A percentile compares a stretch with the other conserved stretches of the same genome.
Conservation (phyloP, 2,329 filamentous ascomycete genomes). For the Trichothecium sympodiale region DNA sequence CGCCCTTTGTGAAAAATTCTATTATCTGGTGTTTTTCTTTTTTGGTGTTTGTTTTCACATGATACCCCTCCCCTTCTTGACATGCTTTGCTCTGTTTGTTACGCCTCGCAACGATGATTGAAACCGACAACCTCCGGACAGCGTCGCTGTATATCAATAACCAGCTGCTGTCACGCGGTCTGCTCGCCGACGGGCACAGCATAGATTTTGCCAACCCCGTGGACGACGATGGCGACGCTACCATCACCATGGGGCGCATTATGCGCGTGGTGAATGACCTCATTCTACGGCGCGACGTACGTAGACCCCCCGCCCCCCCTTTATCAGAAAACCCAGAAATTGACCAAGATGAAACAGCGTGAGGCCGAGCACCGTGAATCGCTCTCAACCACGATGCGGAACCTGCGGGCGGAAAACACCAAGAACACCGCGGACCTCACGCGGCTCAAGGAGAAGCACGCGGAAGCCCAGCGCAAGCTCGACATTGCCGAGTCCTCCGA, state of each 20-base stretch:
- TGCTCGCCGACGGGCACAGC: conserved; percentile 54
- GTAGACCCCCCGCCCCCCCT: conserved; percentile 4
- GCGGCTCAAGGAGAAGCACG: conserved; percentile 40
- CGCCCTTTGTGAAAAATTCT: too few species aligned
- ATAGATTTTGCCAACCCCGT: conserved; percentile 77
- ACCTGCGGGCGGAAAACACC: conserved; percentile 62
- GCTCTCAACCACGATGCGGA: conserved; percentile 66
- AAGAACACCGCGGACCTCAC: conserved; percentile 61
- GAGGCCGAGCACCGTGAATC: conserved; percentile 84
- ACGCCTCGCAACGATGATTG: conserved; percentile 31
- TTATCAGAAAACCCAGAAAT: not conserved
- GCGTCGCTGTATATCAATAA: conserved; percentile 66
- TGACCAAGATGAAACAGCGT: conserved; percentile 40
- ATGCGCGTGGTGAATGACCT: conserved; percentile 93
- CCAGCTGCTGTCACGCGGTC: conserved; percentile 53
- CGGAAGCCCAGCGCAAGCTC: conserved; percentile 43
- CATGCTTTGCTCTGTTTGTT: conserved; percentile 6
- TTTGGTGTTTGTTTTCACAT: too few species aligned
- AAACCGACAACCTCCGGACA: conserved; percentile 51
- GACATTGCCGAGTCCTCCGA: conserved; percentile 58
- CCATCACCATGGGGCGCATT: conserved; percentile 67
- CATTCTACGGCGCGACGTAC: conserved; percentile 77
- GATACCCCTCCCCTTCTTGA: conserved; percentile 3
- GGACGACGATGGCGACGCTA: conserved; percentile 40
- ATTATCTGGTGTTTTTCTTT: too few species aligned